These are phyloP conservation scores for Ceratocystis ficicola DNA, from an alignment of 2,329 filamentous ascomycete species.

Conservation along the genomic window DNA sequence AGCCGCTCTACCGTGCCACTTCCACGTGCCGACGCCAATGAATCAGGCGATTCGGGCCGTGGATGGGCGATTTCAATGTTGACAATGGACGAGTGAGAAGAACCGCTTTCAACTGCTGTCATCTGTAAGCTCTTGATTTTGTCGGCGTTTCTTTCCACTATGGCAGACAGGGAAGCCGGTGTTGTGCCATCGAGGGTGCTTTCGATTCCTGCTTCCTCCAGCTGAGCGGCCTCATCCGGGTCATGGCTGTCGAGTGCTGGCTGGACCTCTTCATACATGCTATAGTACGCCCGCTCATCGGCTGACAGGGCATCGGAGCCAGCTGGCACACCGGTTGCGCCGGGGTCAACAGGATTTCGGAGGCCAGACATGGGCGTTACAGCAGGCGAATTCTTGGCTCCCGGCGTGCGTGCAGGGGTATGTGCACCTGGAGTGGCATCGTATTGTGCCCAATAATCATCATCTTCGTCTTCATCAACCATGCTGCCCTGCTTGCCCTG, in stretches of 20 bases:
- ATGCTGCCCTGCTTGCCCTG: constrained; percentile 17
- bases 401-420: constrained; percentile 38
- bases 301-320: constrained; percentile 26
- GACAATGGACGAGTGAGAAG: constrained; percentile 19
- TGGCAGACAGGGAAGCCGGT: not conserved
- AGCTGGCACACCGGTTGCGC: not conserved
- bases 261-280: constrained; percentile 65
- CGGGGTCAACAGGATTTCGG: constrained; percentile 2
- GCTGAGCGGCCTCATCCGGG: constrained; percentile 47
- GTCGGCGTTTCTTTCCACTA: not conserved
- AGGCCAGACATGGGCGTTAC: constrained; percentile 23
- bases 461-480: constrained; percentile 32
- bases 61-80: constrained; percentile 38
- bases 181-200: constrained; percentile 30
- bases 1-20: constrained; percentile 49
- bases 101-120: constrained; percentile 8
- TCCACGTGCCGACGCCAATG: constrained; percentile 45
- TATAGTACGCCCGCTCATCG: constrained; percentile 60
- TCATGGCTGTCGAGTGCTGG: constrained; percentile 71
- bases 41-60: constrained; percentile 47
- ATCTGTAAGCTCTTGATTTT: not conserved
- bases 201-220: constrained; percentile 30
- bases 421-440: constrained; percentile 54
- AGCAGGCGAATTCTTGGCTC: constrained; percentile 25
- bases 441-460: constrained; percentile 36